Evolutionary conservation across 2,329 filamentous ascomycete genomes (phyloP), one percentile per base, ranked within the genome.

Genomic region (Phaeoacremonium minimum): DNA sequence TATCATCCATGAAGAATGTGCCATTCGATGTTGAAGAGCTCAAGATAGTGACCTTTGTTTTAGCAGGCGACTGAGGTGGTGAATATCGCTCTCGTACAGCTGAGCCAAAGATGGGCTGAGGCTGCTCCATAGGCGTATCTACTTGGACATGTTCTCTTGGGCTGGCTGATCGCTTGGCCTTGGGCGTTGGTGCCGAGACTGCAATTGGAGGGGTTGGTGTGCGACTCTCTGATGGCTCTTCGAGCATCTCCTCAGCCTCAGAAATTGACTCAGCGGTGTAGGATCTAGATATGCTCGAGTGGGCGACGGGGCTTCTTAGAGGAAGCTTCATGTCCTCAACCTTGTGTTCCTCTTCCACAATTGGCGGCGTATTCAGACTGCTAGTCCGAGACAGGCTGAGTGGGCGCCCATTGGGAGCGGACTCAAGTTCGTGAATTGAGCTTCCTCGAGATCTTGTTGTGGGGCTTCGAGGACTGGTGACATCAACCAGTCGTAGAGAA

Each of bases 401-500:
- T 12, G 64, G 56, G 12, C 66, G 65, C 11, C 45, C 38, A 13
- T 41, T 43, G 18, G 50, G 45, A 11, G 55, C 50, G n/a, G 65
- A 59, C 20, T 73, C 69, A 11, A 54, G 45, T 3, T 60, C 55
- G 15, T 75, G 72, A 2, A 67, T 46, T 0, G 72, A 77, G 18
- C 61, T 66, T 30, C 65, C 59, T 26, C 69, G 66, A n/a, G 74
- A 75, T 29, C 61, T 60, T 8, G 56, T 50, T 12, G 55, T 56
- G 11, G 73, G 71, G 44, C 71, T 77, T 44, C 69, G 71, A 15
- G 71, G 71, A 9, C 64, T 65, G 7, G 66, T 48, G 5, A 80
- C 75, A 22, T 80, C 75, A 17, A 80, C 73, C 22, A 80, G 60
- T n/a, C 76, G 71, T 22, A 73, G 69, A 4, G 75, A 79, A 42